phyloP scores from a whole-genome alignment of 306 rosid genomes.

The Quercus rubra region DNA sequence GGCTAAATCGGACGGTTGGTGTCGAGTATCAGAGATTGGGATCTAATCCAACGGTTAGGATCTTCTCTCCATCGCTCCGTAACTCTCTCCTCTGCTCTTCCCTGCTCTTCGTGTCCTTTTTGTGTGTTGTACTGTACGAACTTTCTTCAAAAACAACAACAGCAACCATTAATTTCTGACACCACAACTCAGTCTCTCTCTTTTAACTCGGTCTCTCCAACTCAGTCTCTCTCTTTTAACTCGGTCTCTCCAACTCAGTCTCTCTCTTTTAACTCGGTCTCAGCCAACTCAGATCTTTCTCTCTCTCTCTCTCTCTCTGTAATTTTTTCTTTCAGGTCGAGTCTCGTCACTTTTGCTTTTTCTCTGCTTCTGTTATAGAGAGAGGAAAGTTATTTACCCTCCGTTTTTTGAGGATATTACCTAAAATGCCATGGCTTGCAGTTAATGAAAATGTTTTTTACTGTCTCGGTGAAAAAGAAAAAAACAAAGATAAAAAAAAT shows the following conservation, averaged over 20 bases:
- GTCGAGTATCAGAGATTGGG: constrained; percentile 13
- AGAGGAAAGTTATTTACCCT: constrained; percentile 6
- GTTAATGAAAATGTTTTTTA: no score
- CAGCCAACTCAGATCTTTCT: constrained; percentile 35
- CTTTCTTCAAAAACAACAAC: not conserved
- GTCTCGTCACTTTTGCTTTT: constrained; percentile 33
- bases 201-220: constrained; percentile 17
- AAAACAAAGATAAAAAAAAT: no score
- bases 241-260: constrained; percentile 16
- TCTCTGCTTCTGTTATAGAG: constrained; percentile 25
- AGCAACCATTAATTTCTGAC: constrained; percentile 40
- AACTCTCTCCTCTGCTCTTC: no score
- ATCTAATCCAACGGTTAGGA: constrained; percentile 61
- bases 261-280: constrained; percentile 9
- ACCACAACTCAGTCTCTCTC: no score
- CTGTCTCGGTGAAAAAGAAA: no score
- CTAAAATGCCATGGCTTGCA: not conserved
- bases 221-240: not conserved
- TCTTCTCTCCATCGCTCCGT: constrained; percentile 10
- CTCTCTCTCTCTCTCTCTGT: not conserved
- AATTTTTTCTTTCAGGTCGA: constrained; percentile 16
- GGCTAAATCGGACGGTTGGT: constrained; percentile 48
- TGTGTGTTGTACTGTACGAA: not conserved
- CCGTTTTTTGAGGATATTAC: not conserved
- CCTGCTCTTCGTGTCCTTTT: no score